A percentile compares a stretch with the other conserved stretches of the same genome.
Evolutionary conservation across 2,329 filamentous ascomycete genomes (phyloP).

Genomic region (Stylonectria norvegica): DNA sequence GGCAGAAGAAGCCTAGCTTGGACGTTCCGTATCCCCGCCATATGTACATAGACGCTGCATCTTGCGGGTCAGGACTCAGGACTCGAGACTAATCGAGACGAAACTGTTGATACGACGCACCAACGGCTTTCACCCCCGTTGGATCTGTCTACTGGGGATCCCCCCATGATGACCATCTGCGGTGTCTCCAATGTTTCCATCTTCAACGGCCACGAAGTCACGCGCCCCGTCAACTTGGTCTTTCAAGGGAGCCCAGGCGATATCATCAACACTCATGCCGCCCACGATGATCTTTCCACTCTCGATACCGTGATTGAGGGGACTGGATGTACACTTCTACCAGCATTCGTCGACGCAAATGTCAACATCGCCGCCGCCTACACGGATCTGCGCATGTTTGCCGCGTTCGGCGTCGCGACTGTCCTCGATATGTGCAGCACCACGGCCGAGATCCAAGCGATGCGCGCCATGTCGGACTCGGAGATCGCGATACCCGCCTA

Average conservation of each 20-base stretch:
- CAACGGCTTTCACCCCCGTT: too few relatives aligned
- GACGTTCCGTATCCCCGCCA: too few relatives aligned
- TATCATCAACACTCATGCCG: conserved; percentile 1
- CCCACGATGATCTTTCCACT: not conserved
- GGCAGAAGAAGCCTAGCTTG: too few relatives aligned
- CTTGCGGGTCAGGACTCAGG: too few relatives aligned
- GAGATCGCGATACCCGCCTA: conserved; percentile 8
- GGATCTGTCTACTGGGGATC: too few relatives aligned
- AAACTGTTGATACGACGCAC: too few relatives aligned
- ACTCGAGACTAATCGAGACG: too few relatives aligned
- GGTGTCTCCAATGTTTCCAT: conserved; percentile 1
- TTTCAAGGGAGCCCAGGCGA: conserved; percentile 11
- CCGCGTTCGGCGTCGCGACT: conserved; percentile 11
- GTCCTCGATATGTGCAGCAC: conserved; percentile 14
- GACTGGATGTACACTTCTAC: conserved; percentile 10
- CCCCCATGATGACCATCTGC: not conserved
- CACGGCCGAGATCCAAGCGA: conserved; percentile 7
- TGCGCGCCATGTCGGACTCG: not conserved
- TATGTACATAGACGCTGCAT: too few relatives aligned
- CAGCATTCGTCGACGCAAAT: conserved; percentile 15
- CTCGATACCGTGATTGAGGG: conserved; percentile 34
- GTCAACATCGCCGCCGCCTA: conserved; percentile 5
- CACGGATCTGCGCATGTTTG: conserved; percentile 1
- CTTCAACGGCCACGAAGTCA: conserved; percentile 3
- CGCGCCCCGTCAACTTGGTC: not conserved